Base-by-base conservation (phyloP, 2,329 filamentous ascomycete genomes). In the Fusarium protoensiforme region DNA sequence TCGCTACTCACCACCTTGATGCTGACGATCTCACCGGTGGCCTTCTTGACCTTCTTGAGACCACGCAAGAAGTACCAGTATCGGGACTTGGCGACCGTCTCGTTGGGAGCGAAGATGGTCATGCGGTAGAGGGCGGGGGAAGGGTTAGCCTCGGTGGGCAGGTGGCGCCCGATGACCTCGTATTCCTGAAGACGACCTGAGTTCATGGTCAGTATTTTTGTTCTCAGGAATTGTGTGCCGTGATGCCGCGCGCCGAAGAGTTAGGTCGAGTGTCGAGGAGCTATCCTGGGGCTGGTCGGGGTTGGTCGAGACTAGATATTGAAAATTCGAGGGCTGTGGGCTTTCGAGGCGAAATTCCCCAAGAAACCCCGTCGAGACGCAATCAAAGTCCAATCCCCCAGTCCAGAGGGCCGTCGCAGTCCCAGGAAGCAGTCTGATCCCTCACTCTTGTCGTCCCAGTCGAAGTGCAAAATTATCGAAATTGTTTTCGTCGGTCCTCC, bases 11-110 rank as follows among this genome's bases (percentile, higher is more conserved):
- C 96, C 90, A 92, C 89, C 90, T 98, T 98, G 88, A 98, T 87
- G 87, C 91, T 93, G 85, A 99, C 95, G 84, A 99, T 98, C 93
- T 99, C 96, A 87, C 96, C 96, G 85, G 97, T 98, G 85, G 96
- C 93, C 94, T 99, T 99, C 95, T 99, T 99, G 90, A 99, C 95
- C 93, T 99, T 99, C 86, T 94, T 93, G 84, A 99, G 92, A 91
- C 97, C 97, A 88, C 95, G 94, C 87, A 99, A 89, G 92, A 99
- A 99, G 92, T 99, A 99, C 97, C 97, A 99, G 93, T 98, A 99
- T 84, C 96, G 94, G 85, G 95, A 98, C 93, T 99, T 99, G 85
- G 97, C 96, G 83, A 99, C 95, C 80, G 98, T 96, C 83, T 92
- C 90, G 89, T 99, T 99, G 81, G 95, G 94, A 80, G 96, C 96